Percentiles rank a stretch among this genome's conserved stretches.
Conservation (phyloP, 306 rosid genomes). For the Fragaria nilgerrensis region DNA sequence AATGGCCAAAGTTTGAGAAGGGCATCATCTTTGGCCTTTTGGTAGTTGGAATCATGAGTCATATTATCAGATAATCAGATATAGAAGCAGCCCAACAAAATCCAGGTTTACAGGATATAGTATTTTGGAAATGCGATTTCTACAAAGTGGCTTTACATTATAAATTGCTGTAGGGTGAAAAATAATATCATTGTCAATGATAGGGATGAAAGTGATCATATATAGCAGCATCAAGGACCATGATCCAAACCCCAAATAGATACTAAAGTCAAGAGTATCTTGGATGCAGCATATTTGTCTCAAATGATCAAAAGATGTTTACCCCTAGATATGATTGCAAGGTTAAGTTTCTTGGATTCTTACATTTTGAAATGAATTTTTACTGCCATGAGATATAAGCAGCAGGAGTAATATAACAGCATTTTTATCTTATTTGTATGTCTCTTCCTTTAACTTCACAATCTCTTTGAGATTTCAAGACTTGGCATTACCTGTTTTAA, state of each 20-base stretch:
- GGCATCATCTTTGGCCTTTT: not conserved
- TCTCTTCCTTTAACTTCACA: not conserved
- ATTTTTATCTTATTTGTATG: not conserved
- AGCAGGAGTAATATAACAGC: not conserved
- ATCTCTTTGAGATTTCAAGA: not conserved
- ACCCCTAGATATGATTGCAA: not conserved
- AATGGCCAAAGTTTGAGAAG: not conserved
- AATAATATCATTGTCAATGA: not conserved
- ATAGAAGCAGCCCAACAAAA: not conserved
- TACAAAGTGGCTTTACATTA: not conserved
- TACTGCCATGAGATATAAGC: not conserved
- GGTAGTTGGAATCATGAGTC: not conserved
- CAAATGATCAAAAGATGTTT: not conserved
- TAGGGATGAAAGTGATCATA: slow-evolving; percentile 12
- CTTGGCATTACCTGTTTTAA: not conserved
- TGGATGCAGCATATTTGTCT: not conserved
- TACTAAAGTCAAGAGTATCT: not conserved
- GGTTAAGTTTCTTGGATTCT: slow-evolving; percentile 6
- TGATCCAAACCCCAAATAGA: not conserved
- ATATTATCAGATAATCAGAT: not conserved
- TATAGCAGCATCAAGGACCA: not conserved
- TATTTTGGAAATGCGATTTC: not conserved
- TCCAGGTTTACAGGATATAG: not conserved
- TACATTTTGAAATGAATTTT: too few species aligned
- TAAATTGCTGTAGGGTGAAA: not conserved